phyloP scores from a whole-genome alignment of 2,329 filamentous ascomycete genomes.

The Curvularia spicifera region DNA sequence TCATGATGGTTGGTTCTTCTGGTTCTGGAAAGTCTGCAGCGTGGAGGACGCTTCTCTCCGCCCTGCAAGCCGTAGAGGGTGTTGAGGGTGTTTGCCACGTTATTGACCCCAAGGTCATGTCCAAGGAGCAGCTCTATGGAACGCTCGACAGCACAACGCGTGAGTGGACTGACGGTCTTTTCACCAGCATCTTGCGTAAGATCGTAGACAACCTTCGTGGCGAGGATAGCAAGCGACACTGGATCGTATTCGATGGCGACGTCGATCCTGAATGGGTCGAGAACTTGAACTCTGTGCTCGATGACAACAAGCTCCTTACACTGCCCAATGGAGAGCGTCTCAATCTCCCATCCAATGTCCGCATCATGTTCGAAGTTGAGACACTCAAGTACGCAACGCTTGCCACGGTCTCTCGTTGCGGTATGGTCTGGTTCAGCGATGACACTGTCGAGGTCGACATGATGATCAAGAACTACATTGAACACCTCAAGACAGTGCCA shows the following conservation, averaged over 20 bases:
- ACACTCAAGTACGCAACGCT: conserved; percentile 96
- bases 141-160: conserved; percentile 94
- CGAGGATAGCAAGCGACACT: conserved; percentile 95
- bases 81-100: conserved; percentile 95
- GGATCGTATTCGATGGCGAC: conserved; percentile 99
- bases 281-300: conserved; percentile 98
- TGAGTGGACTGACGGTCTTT: conserved; percentile 98
- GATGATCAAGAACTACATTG: conserved; percentile 91
- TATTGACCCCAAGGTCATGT: conserved; percentile 99
- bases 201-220: conserved; percentile 98
- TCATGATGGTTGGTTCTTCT: conserved; percentile 99
- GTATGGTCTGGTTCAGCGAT: conserved; percentile 99
- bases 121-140: conserved; percentile 95
- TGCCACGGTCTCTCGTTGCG: conserved; percentile 98
- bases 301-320: conserved; percentile 98
- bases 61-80: conserved; percentile 86
- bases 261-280: conserved; percentile 99
- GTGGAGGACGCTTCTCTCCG: conserved; percentile 91
- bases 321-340: conserved; percentile 97
- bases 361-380: conserved; percentile 99
- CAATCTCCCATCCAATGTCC: conserved; percentile 90
- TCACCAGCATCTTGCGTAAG: conserved; percentile 96
- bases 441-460: conserved; percentile 93
- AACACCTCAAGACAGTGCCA: conserved; percentile 77
- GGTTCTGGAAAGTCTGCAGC: conserved; percentile 96